Base-by-base conservation (phyloP, 2,329 filamentous ascomycete species). In the Lachnellula cervina region DNA sequence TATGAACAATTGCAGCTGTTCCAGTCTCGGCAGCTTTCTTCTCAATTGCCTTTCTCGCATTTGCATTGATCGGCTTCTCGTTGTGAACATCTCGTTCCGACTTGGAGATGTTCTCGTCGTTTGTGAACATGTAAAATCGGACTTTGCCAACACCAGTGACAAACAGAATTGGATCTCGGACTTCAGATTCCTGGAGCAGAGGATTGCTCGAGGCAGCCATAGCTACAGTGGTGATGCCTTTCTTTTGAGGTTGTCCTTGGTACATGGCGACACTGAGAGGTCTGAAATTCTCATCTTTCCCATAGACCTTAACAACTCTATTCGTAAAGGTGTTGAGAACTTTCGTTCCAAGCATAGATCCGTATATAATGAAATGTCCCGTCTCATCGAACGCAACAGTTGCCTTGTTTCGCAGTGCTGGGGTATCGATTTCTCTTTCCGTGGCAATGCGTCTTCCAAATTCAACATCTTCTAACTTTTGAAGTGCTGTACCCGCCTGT, bases 111-210 rank as follows among this genome's bases (percentile, higher is more conserved):
- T 90, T 88, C 38, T 86, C 82, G 40, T 96, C 89, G 71, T 97
- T 96, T 37, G 90, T 96, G 73, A 97, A 99, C 84, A 97, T 91
- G 79, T 97, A 99, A 75, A 99, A 99, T 42, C 95, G 88, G 28
- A 88, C 83, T 73, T 96, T 97, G 60, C 86, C 88, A 46, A 89
- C 86, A 0, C 86, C 93, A 0, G 94, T 97, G 9, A 83, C 80
- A 45, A 95, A 81, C 7, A 99, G 77, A 68, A 97, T 93, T 0
- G 95, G 92, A 69, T 99, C 94, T 59, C 92, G 82, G 19, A 85
- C 83, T 72, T 97, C 93, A 1, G 94, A 90, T 76, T 97, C 92
- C 68, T 94, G 89, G 2, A 99, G 80, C 1, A 99, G 80, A 0
- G 95, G 94, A 70, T 99, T 99, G 65, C 83, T 88, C 35, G 90